Evolutionary conservation across 2,329 filamentous ascomycete species (phyloP), one percentile per base, ranked within the genome.

Genomic region (Hypoxylon sp.): DNA sequence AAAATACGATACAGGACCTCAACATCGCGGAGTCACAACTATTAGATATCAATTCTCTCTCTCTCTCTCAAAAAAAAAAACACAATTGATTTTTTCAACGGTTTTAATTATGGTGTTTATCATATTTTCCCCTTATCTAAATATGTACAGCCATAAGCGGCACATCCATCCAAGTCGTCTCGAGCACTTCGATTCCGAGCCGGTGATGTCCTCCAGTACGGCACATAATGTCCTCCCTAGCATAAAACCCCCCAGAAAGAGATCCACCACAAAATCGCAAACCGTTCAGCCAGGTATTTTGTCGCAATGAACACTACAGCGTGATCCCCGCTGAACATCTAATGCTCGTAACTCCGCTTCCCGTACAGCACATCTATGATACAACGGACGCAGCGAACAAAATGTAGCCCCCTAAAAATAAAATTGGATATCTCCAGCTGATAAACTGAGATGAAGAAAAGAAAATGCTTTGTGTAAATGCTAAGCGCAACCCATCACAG

Each of bases 181-280:
- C 67, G 67, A 70, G 67, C 67, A 69, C 67, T 70, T 70, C 67
- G 67, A 70, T 68, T 59, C 57, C 63, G 66, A 67, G 62, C 36
- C 41, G 47, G 58, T 46, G 46, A 55, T 52, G 57, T 58, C 57
- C 61, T 57, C 64, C 59, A 59, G 51, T 48, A 30, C 55, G 41
- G 45, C 37, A 31, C 37, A 41, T 49, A 37, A 44, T 48, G 48
- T 40, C 41, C 52, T 49, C n/a, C n/a, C 36, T 32, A 55, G 29
- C 35, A 38, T 37, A 35, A 9, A 37, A 15, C 26, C 35, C 17
- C 52, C 36, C 40, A 47, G 29, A 52, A 43, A 47, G 37, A 60
- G 15, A 53, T 47, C 37, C 47, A 30, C 47, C 40, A n/a, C 19
- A 37, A 37, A 35, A 51, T 58, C 43, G 35, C 45, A 37, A 35